A percentile compares a stretch with the other conserved stretches of the same genome.
Conservation (phyloP, 2,329 filamentous ascomycete species). For the Ceratocystis eucalypticola region DNA sequence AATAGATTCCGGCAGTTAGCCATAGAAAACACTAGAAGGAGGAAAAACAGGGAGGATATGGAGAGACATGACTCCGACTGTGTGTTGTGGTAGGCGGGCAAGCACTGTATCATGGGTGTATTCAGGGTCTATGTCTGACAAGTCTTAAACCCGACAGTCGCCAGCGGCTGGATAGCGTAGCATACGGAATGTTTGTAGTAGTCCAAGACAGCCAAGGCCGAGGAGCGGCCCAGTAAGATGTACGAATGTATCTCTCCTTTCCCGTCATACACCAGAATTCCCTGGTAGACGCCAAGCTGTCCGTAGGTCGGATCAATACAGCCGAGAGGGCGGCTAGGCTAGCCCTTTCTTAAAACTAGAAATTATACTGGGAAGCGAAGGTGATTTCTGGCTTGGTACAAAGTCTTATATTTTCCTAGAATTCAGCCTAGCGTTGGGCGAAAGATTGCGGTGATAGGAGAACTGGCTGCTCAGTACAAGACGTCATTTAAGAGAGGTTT, state of each 20-base stretch:
- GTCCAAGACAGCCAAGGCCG: constrained; percentile 1
- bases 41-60: neutral
- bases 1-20: neutral
- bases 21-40: neutral
- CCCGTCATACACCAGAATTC: neutral
- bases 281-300: neutral
- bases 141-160: neutral
- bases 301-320: neutral
- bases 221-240: neutral
- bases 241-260: neutral
- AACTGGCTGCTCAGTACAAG: too few species aligned
- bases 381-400: too few species aligned
- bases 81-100: neutral
- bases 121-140: neutral
- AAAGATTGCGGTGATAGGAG: too few species aligned
- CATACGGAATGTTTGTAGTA: neutral
- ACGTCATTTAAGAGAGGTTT: too few species aligned
- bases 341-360: neutral
- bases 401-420: too few species aligned
- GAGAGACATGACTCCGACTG: neutral
- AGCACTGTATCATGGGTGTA: neutral
- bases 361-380: neutral
- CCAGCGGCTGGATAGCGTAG: neutral
- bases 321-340: neutral
- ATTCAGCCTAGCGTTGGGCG: too few species aligned